Evolutionary conservation across 805 yeast species (phyloP).

Genomic region (Gaillardinia entomophila): DNA sequence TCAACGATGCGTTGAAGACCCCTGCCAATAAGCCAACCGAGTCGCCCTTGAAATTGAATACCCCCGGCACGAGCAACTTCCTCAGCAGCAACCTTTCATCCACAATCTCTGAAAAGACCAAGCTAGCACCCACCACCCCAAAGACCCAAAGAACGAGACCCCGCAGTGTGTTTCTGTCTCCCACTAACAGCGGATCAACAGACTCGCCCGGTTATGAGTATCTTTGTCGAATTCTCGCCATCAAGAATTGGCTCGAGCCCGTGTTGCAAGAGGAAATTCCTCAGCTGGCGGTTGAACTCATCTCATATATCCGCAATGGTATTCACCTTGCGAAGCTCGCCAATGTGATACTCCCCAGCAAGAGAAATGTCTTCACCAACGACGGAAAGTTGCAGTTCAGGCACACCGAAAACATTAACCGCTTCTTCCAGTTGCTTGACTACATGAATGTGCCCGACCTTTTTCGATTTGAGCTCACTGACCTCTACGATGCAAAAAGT

Average conservation of each 20-base stretch:
- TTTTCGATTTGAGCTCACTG: slow-evolving; percentile 87
- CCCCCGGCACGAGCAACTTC: neutral
- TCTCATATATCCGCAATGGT: slow-evolving; percentile 75
- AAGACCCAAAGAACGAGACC: slow-evolving; percentile 1
- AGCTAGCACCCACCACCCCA: neutral
- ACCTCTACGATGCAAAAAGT: slow-evolving; percentile 85
- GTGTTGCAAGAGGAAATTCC: slow-evolving; percentile 55
- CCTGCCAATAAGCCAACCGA: neutral
- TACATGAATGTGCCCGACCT: slow-evolving; percentile 76
- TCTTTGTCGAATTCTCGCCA: slow-evolving; percentile 73
- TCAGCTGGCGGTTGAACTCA: slow-evolving; percentile 48
- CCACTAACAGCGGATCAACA: slow-evolving; percentile 21
- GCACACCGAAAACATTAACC: slow-evolving; percentile 88
- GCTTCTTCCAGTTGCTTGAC: slow-evolving; percentile 67
- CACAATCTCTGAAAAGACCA: neutral
- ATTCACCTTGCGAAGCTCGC: slow-evolving; percentile 78
- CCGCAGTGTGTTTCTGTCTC: slow-evolving; percentile 20
- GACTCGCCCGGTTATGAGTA: slow-evolving; percentile 58
- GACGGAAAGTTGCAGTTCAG: slow-evolving; percentile 65
- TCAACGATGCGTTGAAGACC: neutral
- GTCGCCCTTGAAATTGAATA: neutral
- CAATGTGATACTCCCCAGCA: slow-evolving; percentile 61
- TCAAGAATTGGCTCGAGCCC: slow-evolving; percentile 73
- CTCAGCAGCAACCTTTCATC: neutral
- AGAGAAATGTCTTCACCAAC: slow-evolving; percentile 50